Evolutionary conservation across 768 basidiomycete species (phyloP).

Genomic region (Lentinula guzmanii): DNA sequence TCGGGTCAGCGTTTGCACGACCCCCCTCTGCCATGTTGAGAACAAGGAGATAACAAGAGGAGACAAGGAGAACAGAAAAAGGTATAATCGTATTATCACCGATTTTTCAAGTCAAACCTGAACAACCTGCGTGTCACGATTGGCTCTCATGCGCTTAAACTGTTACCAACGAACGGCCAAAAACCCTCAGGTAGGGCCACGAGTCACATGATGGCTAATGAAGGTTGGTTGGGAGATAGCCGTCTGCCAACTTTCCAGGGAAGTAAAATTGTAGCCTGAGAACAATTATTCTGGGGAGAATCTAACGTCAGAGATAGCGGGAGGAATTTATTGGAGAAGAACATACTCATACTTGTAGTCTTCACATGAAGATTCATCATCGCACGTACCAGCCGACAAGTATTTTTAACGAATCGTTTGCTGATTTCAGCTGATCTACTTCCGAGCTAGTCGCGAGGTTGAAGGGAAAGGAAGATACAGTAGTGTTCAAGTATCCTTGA

Average conservation of each 20-base stretch:
- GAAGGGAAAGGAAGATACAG: too few species aligned
- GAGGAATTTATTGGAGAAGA: not conserved
- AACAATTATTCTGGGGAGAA: not conserved
- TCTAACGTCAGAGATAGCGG: not conserved
- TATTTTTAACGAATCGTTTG: too few species aligned
- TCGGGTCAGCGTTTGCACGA: not conserved
- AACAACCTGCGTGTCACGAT: conserved; percentile 12
- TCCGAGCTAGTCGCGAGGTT: too few species aligned
- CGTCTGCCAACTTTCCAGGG: not conserved
- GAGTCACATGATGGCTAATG: not conserved
- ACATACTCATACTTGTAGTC: not conserved
- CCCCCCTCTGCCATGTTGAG: not conserved
- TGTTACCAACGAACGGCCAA: conserved; percentile 32
- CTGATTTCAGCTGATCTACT: too few species aligned
- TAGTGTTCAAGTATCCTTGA: too few species aligned
- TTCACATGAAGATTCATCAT: too few species aligned
- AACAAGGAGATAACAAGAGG: not conserved
- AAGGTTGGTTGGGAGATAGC: not conserved
- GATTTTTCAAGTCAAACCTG: not conserved
- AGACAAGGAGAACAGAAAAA: not conserved
- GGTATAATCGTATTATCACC: not conserved
- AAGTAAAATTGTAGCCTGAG: not conserved
- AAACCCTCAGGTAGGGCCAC: conserved; percentile 24
- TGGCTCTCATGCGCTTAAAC: conserved; percentile 12
- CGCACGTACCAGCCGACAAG: too few species aligned